Conservation (phyloP, 1,139 yeast genomes). For the Geotrichum armillariae region DNA sequence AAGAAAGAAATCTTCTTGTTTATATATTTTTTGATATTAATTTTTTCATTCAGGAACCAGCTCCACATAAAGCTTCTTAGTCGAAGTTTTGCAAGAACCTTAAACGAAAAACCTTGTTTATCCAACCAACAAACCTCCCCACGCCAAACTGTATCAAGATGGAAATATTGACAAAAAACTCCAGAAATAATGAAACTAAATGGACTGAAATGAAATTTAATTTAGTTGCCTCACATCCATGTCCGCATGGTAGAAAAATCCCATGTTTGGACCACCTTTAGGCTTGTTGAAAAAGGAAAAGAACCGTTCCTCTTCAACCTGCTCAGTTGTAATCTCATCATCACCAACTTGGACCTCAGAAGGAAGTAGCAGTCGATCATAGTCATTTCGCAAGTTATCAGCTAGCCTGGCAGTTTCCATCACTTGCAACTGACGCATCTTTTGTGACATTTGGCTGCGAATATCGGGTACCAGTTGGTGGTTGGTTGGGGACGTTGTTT, state of each 20-base stretch:
- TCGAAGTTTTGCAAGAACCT: too few relatives aligned
- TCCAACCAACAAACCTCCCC: too few relatives aligned
- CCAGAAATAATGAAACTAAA: too few relatives aligned
- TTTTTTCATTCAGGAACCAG: too few relatives aligned
- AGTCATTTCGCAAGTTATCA: background rate
- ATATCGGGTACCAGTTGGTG: background rate
- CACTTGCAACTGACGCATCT: background rate
- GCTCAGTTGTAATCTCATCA: background rate
- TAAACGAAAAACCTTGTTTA: too few relatives aligned
- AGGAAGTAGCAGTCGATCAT: background rate
- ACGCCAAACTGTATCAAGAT: too few relatives aligned
- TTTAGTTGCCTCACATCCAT: background rate
- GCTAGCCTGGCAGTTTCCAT: background rate
- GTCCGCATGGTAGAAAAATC: conserved; percentile 4
- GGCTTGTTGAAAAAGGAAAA: background rate
- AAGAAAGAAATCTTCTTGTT: too few relatives aligned
- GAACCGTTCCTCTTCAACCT: background rate
- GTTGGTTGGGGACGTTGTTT: background rate
- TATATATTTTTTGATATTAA: too few relatives aligned
- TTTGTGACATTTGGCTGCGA: conserved; percentile 1
- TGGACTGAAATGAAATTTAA: too few relatives aligned
- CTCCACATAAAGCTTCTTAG: too few relatives aligned
- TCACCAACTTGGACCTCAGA: background rate
- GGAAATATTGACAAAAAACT: too few relatives aligned
- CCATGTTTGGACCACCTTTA: background rate